A percentile compares a stretch with the other conserved stretches of the same genome.
phyloP scores from a whole-genome alignment of 371 early-diverging fungal genomes.

The Phascolomyces articulosus region DNA sequence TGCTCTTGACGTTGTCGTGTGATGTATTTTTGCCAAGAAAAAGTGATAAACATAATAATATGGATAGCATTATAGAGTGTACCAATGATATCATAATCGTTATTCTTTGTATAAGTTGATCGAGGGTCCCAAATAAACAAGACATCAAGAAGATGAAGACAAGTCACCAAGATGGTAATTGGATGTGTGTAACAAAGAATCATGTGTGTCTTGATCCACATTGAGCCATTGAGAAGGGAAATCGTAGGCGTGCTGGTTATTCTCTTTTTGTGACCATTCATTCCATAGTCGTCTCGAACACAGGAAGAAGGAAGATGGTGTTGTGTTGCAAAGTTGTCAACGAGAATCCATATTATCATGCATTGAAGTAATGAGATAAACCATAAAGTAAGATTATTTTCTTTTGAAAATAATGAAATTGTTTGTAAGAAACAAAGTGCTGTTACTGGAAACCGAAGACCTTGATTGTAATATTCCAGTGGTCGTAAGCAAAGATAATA shows the following conservation, averaged over 20 bases:
- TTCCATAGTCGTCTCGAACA: too few relatives aligned
- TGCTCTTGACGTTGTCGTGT: too few relatives aligned
- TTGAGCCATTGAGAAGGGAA: background rate
- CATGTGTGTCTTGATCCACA: conserved; percentile 1
- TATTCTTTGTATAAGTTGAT: background rate
- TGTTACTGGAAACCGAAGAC: background rate
- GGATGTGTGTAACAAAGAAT: background rate
- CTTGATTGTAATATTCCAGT: background rate
- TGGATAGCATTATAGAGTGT: background rate
- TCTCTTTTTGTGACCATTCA: background rate
- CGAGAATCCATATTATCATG: background rate
- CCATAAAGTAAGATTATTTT: background rate
- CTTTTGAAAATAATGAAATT: background rate
- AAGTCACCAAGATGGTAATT: background rate
- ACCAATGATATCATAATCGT: background rate
- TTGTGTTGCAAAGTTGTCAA: background rate
- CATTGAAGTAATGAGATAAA: background rate
- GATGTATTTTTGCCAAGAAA: background rate
- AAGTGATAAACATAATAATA: background rate
- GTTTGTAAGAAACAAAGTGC: background rate
- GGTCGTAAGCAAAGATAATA: background rate
- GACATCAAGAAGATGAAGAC: background rate
- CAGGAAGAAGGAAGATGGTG: too few relatives aligned
- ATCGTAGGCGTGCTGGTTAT: background rate
- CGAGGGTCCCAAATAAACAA: background rate